Evolutionary conservation across 2,329 filamentous ascomycete species (phyloP).

Genomic region (Tolypocladium guangdongense): DNA sequence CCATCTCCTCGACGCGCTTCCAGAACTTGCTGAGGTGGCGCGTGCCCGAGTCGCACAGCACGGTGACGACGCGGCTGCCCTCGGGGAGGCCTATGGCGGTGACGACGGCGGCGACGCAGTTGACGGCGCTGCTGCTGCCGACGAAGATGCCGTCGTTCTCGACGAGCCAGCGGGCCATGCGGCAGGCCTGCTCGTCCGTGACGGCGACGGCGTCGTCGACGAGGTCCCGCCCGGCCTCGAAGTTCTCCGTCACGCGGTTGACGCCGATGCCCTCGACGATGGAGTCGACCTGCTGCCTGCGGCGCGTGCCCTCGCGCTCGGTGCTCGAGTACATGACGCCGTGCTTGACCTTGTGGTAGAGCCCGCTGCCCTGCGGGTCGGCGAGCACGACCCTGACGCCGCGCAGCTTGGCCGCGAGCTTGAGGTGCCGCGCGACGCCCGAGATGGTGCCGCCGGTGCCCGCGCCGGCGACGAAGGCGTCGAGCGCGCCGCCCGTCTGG

Average conservation of each 20-base stretch:
- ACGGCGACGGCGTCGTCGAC: conserved; percentile 87
- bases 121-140: conserved; percentile 92
- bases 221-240: conserved; percentile 74
- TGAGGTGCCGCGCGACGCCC: conserved; percentile 74
- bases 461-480: conserved; percentile 87
- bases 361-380: conserved; percentile 85
- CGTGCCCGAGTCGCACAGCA: conserved; percentile 77
- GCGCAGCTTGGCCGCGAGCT: conserved; percentile 51
- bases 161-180: conserved; percentile 93
- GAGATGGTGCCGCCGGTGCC: conserved; percentile 91
- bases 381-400: conserved; percentile 67
- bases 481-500: conserved; percentile 63
- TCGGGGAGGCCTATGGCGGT: conserved; percentile 52
- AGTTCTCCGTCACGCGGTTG: conserved; percentile 88
- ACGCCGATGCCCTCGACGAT: conserved; percentile 95
- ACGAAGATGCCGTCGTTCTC: conserved; percentile 92
- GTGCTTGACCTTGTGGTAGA: conserved; percentile 85
- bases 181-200: conserved; percentile 76
- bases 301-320: conserved; percentile 81
- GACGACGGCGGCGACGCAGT: conserved; percentile 72
- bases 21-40: conserved; percentile 79
- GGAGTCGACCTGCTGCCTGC: conserved; percentile 85
- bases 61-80: conserved; percentile 62
- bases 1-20: conserved; percentile 59
- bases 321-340: conserved; percentile 92